Base-by-base conservation (phyloP, 2,329 filamentous ascomycete genomes). In the Cladobotryum protrusum region DNA sequence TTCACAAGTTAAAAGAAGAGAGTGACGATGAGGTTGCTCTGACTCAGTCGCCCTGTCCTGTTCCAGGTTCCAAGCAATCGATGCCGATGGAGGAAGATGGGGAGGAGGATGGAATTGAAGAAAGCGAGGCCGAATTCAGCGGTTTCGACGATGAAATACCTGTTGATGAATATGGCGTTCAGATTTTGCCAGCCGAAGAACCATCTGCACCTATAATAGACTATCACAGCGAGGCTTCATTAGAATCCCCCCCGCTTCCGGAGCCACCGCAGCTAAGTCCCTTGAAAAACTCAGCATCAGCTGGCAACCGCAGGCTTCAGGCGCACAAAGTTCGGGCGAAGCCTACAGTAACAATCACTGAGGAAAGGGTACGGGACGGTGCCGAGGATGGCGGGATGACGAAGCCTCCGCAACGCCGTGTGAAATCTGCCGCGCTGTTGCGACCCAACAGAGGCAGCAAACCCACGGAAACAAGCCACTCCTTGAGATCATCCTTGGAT, bases 1-100 rank as follows among this genome's bases (percentile, higher is more conserved):
- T 79, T 3, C 67, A 72, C 14, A 72, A 73, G 12, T 70, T 79
- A 4, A 71, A 74, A 15, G 72, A 77, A 41, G 77, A 79, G 46
- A 64, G 71, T 4, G 66, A 70, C 3, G 65, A 72, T 57, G 52
- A 61, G 12, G 42, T 36, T 7, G 43, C 54, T n/a, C 29, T 57
- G 9, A 47, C 55, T 18, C 49, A 49, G n/a, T 66, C 65, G 8
- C 63, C 65, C 14, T 64, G 60, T 33, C 65, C 62, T 11, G 53
- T 59, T 1, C 35, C 35, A n/a, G 36, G 43, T 2, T 29, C 24
- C 6, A 29, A 29, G 29, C 29, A 7, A n/a, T 24, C 20, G 39
- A 44, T 24, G 44, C 14, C 5, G 36, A 51, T 2, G 4, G 47
- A 47, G 11, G 56, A 58, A n/a, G 53, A 54, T n/a, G 57, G 61